Evolutionary conservation across 345 rosid genomes (phyloP).

Genomic region (Eucalyptus caleyi): DNA sequence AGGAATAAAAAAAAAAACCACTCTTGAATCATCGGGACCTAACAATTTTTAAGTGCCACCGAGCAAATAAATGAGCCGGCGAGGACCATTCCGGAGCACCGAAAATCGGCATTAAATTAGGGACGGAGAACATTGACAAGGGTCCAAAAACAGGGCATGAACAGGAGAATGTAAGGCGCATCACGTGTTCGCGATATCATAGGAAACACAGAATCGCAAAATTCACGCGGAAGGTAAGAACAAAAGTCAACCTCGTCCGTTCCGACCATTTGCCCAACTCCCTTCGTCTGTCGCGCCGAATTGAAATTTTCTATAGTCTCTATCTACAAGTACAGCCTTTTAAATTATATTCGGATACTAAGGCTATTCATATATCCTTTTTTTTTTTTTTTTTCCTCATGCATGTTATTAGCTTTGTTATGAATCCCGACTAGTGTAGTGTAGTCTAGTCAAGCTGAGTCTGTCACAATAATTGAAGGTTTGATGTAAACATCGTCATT

Average conservation of each 20-base stretch:
- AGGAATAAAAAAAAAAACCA: background rate
- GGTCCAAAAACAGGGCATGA: background rate
- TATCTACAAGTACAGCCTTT: background rate
- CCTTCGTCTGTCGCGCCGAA: background rate
- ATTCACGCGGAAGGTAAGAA: background rate
- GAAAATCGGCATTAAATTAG: background rate
- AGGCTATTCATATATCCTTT: background rate
- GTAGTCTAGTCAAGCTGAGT: rapidly evolving
- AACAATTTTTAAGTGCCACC: background rate
- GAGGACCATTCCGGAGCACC: background rate
- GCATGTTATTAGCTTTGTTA: background rate
- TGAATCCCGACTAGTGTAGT: background rate
- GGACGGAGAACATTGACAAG: background rate
- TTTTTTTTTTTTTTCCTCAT: background rate
- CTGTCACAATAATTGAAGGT: rapidly evolving
- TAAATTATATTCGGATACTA: background rate
- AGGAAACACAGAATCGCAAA: too few relatives aligned
- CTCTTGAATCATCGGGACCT: background rate
- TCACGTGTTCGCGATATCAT: background rate
- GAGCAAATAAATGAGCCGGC: background rate
- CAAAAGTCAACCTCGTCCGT: background rate
- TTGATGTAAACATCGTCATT: rapidly evolving
- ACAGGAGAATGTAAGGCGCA: background rate
- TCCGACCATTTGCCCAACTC: background rate
- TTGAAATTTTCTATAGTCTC: background rate